Percentiles rank a stretch among this genome's conserved stretches.
These are phyloP conservation scores for Sapria himalayana DNA, from an alignment of 345 rosid genomes.

Conservation along the genomic window DNA sequence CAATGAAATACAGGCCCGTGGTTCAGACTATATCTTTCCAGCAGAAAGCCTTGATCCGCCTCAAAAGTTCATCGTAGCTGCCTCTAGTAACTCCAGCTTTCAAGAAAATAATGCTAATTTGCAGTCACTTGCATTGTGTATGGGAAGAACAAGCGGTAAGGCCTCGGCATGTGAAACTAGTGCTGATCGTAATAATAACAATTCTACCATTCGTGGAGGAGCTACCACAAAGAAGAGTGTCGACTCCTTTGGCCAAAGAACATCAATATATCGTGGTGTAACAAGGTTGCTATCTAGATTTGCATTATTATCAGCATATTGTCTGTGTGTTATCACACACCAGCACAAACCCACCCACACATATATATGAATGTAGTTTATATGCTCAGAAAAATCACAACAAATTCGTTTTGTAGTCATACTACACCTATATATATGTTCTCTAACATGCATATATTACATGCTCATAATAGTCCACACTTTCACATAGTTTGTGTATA, in stretches of 20 bases:
- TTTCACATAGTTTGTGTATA: too few relatives aligned
- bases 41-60: conserved; percentile 33
- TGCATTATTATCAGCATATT: too few relatives aligned
- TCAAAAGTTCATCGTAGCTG: conserved; percentile 21
- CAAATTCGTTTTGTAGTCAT: too few relatives aligned
- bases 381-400: too few relatives aligned
- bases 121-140: conserved; percentile 71
- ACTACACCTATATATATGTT: too few relatives aligned
- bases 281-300: conserved; percentile 36
- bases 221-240: conserved; percentile 64
- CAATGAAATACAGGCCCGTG: conserved; percentile 41
- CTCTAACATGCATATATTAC: too few relatives aligned
- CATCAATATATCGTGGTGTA: conserved; percentile 94
- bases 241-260: conserved; percentile 92
- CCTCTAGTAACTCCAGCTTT: conserved; percentile 26
- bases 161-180: conserved; percentile 42
- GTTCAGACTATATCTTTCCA: conserved; percentile 39
- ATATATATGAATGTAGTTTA: too few relatives aligned
- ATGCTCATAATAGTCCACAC: too few relatives aligned
- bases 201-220: conserved; percentile 27
- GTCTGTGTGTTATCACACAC: too few relatives aligned
- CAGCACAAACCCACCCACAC: too few relatives aligned
- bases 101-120: conserved; percentile 51
- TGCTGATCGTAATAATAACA: conserved; percentile 31
- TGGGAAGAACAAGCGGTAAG: conserved; percentile 70